These are phyloP conservation scores for Macaranga tanarius DNA, from an alignment of 441 rosid genomes.

Conservation along the genomic window DNA sequence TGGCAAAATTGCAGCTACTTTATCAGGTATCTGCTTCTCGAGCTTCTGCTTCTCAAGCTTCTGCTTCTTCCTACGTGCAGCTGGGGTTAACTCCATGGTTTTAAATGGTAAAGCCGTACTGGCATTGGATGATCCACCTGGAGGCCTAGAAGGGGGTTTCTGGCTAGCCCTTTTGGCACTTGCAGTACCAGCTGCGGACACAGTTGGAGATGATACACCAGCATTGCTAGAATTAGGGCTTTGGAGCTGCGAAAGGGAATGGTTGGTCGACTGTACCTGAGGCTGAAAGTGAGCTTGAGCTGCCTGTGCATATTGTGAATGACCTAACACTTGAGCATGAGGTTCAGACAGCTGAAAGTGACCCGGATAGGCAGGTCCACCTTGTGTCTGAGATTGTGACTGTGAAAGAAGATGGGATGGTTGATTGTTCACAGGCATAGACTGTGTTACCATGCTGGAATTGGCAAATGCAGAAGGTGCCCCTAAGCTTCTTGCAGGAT, in stretches of 20 bases:
- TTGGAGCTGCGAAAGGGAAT: constrained; percentile 40
- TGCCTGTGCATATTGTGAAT: constrained; percentile 44
- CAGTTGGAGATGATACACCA: constrained; percentile 39
- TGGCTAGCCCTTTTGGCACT: constrained; percentile 52
- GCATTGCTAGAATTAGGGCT: constrained; percentile 35
- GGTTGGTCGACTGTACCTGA: constrained; percentile 44
- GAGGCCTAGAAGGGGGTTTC: constrained; percentile 57
- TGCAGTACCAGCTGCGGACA: constrained; percentile 49
- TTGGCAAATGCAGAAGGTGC: constrained; percentile 39
- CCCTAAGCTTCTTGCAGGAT: constrained; percentile 37
- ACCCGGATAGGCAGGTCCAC: constrained; percentile 46
- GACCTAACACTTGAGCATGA: constrained; percentile 49
- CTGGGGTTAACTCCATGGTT: constrained; percentile 68
- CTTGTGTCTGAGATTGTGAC: constrained; percentile 46
- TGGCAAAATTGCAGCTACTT: constrained; percentile 58
- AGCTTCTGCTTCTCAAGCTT: too few relatives aligned
- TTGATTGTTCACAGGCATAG: constrained; percentile 37
- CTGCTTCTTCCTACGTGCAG: constrained; percentile 53
- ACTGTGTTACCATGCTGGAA: constrained; percentile 39
- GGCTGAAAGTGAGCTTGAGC: constrained; percentile 52
- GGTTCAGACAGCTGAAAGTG: constrained; percentile 72
- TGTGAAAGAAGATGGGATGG: constrained; percentile 43
- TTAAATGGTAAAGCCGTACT: constrained; percentile 46
- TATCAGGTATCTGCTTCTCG: constrained; percentile 62
- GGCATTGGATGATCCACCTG: constrained; percentile 48